Base-by-base conservation (phyloP, 2,329 filamentous ascomycete genomes). In the Leptographium galeiforme region DNA sequence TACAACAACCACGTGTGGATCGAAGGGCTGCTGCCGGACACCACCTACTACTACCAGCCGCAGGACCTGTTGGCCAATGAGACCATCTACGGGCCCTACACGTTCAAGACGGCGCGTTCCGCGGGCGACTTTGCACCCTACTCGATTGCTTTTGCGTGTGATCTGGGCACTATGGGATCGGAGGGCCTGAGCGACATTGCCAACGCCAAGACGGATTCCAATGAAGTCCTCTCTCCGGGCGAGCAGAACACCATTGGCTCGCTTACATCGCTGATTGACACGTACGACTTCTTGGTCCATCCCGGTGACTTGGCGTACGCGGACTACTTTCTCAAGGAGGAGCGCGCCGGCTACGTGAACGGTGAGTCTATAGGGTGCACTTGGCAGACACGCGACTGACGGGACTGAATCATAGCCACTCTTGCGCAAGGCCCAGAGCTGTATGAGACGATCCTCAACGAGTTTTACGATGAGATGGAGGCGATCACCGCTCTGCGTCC, bases 361-460 rank as follows among this genome's bases (percentile, higher is more conserved):
- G 25, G 25, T 25, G 25, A 25, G 25, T 25, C 25, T 25, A 5
- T 25, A 25, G 25, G 3, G 25, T 25, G 25, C 25, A 25, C 25
- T 3, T 25, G 25, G 25, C 5, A 25, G 25, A 25, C 3, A 25
- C 25, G 25, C 25, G 5, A 46, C 8, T 18, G 19, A 11, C 18
- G 51, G 52, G 6, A 16, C 52, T 6, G 65, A 4, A 25, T 5
- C 25, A 25, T 25, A 25, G 25, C 25, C 25, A 25, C 25, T 25
- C 25, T 25, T 25, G 25, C 25, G 69, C 72, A 54, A 69, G 73
- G 55, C 70, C 73, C 54, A 38, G 66, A 67, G 0, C 56, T 76
- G n/a, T 76, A 76, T 60, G 73, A 76, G 61, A 69, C 67, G 8
- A 76, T 75, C 57, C 74, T 72, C 69, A 72, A 75, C 61, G 63